Conservation (phyloP, 768 basidiomycete genomes). For the Collybia sordida region DNA sequence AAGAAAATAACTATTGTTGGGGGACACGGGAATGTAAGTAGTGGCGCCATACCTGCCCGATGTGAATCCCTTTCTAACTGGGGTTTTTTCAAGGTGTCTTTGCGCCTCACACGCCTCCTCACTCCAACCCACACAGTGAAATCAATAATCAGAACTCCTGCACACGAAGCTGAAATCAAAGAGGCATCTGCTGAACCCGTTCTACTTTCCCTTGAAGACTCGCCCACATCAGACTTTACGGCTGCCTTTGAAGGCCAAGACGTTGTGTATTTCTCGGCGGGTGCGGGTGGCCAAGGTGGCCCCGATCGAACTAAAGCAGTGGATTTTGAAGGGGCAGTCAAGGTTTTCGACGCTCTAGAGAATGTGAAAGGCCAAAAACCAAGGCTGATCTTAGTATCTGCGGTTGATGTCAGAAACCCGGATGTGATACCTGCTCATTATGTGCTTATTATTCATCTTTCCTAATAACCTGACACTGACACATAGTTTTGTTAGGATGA, state of each 20-base stretch:
- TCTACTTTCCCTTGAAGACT: conserved; percentile 57
- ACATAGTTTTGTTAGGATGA: conserved; percentile 31
- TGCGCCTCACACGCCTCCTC: conserved; percentile 51
- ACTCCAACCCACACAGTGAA: conserved; percentile 41
- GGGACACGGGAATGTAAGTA: conserved; percentile 49
- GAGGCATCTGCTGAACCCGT: conserved; percentile 42
- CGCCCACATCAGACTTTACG: conserved; percentile 43
- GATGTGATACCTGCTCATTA: conserved; percentile 50
- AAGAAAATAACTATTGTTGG: conserved; percentile 52
- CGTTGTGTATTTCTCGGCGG: conserved; percentile 48
- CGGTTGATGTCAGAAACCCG: conserved; percentile 54
- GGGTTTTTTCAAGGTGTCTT: conserved; percentile 40
- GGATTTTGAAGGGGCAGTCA: conserved; percentile 63
- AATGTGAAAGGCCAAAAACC: conserved; percentile 44
- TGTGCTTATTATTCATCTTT: conserved; percentile 31
- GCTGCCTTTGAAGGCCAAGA: conserved; percentile 41
- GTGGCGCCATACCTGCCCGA: not conserved
- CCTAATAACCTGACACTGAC: not conserved
- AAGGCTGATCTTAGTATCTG: conserved; percentile 57
- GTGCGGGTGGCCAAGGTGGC: conserved; percentile 59
- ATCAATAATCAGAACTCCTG: conserved; percentile 53
- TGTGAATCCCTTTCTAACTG: not conserved
- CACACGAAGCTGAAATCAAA: conserved; percentile 48
- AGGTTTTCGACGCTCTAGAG: conserved; percentile 71
- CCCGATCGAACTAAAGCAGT: conserved; percentile 55